phyloP scores from a whole-genome alignment of 495 filamentous ascomycete genomes.

The Aspergillus leporis region DNA sequence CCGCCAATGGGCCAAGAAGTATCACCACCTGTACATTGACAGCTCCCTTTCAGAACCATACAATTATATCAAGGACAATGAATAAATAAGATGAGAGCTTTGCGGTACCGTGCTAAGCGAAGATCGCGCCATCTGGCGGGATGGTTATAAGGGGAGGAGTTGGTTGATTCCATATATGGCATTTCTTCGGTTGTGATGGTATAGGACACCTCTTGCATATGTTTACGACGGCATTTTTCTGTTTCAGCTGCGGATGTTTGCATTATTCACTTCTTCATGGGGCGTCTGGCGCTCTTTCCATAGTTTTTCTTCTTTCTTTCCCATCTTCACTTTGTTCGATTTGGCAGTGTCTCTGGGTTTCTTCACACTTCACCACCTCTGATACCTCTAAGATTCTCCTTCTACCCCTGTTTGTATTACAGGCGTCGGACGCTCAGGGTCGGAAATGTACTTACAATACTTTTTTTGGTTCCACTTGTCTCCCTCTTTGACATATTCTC shows the following conservation, averaged over 20 bases:
- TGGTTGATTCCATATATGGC: slow-evolving; percentile 44
- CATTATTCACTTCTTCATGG: slow-evolving; percentile 32
- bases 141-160: slow-evolving; percentile 28
- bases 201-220: slow-evolving; percentile 46
- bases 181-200: slow-evolving; percentile 47
- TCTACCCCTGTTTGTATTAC: slow-evolving; percentile 21
- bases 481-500: neutral
- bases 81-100: slow-evolving; percentile 36
- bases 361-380: slow-evolving; percentile 28
- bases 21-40: slow-evolving; percentile 47
- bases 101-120: slow-evolving; percentile 28
- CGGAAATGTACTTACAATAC: slow-evolving; percentile 21
- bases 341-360: slow-evolving; percentile 31
- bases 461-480: slow-evolving; percentile 26
- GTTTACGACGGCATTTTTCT: slow-evolving; percentile 46
- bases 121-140: slow-evolving; percentile 14
- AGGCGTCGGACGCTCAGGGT: slow-evolving; percentile 34
- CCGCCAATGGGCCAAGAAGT: slow-evolving; percentile 88
- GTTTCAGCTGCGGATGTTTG: slow-evolving; percentile 43
- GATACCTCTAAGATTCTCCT: slow-evolving; percentile 40
- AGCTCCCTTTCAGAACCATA: slow-evolving; percentile 39
- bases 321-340: neutral
- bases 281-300: slow-evolving; percentile 42
- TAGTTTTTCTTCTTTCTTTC: slow-evolving; percentile 24
- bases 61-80: slow-evolving; percentile 39